phyloP scores from a whole-genome alignment of 306 rosid species.

The Quercus engelmannii region DNA sequence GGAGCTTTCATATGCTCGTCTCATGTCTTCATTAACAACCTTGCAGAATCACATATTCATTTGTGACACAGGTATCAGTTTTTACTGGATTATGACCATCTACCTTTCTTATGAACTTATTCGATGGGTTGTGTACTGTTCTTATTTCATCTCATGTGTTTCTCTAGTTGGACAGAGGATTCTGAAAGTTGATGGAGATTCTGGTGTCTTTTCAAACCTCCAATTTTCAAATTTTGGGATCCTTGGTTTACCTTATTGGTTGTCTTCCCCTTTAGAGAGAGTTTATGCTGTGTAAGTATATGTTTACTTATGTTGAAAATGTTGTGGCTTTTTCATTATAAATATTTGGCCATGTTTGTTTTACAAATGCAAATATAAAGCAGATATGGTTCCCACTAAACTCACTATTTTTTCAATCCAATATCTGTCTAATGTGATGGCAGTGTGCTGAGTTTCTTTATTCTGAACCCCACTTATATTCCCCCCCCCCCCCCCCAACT shows the following conservation, averaged over 20 bases:
- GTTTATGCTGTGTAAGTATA: constrained; percentile 52
- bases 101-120: constrained; percentile 9
- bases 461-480: not conserved
- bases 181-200: constrained; percentile 54
- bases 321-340: not conserved
- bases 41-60: constrained; percentile 57
- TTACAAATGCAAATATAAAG: not conserved
- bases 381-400: not conserved
- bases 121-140: constrained; percentile 16
- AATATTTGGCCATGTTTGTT: not conserved
- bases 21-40: constrained; percentile 59
- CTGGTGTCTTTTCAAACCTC: constrained; percentile 47
- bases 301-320: constrained; percentile 2
- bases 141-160: constrained; percentile 23
- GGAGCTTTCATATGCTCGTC: constrained; percentile 51
- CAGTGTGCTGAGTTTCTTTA: not conserved
- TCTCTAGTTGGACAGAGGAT: constrained; percentile 77
- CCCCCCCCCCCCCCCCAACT: not conserved
- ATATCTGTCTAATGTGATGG: constrained; percentile 2
- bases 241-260: constrained; percentile 92
- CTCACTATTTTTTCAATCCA: not conserved
- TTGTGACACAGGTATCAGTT: constrained; percentile 62
- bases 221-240: constrained; percentile 68
- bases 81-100: not conserved
- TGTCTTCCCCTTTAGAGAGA: constrained; percentile 53